Percentiles rank a stretch among this genome's conserved stretches.
Conservation (phyloP, 2,329 filamentous ascomycete genomes). For the Exutisphaerella laricina region DNA sequence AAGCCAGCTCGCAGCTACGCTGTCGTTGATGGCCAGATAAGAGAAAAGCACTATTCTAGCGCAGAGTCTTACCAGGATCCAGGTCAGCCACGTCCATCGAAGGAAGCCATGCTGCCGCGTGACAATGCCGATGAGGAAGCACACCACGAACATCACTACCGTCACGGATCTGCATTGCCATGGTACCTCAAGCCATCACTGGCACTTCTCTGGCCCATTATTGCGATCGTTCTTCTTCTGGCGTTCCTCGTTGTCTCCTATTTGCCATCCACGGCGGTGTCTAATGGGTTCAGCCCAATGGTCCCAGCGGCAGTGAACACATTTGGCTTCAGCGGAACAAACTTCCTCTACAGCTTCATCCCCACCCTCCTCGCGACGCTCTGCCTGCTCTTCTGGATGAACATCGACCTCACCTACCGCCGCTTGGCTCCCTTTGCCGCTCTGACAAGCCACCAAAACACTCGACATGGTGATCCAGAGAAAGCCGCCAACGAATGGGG, state of each 20-base stretch:
- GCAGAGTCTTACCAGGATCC: conserved; percentile 31
- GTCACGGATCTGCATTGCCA: conserved; percentile 44
- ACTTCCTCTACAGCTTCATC: conserved; percentile 79
- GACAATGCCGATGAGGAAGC: conserved; percentile 4
- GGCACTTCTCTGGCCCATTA: conserved; percentile 61
- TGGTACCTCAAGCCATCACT: conserved; percentile 66
- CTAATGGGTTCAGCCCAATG: conserved; percentile 64
- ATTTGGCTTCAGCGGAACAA: conserved; percentile 71
- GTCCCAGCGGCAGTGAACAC: conserved; percentile 46
- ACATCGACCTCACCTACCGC: conserved; percentile 60
- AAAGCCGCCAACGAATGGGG: conserved; percentile 3
- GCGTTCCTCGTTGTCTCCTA: conserved; percentile 76
- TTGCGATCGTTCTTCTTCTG: conserved; percentile 56
- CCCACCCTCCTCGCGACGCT: conserved; percentile 63
- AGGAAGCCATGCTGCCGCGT: conserved; percentile 27
- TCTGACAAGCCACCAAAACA: conserved; percentile 42
- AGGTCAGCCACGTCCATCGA: conserved; percentile 41
- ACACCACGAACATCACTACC: conserved; percentile 7
- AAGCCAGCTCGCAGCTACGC: conserved; percentile 48
- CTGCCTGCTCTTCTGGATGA: conserved; percentile 61
- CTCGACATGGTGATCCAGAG: conserved; percentile 18
- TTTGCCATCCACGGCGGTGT: conserved; percentile 57
- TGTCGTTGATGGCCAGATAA: conserved; percentile 44
- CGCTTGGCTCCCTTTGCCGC: conserved; percentile 65
- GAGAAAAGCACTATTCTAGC: conserved; percentile 38